Conservation (phyloP, 176 grass and related monocot genomes). For the Juncus inflexus region DNA sequence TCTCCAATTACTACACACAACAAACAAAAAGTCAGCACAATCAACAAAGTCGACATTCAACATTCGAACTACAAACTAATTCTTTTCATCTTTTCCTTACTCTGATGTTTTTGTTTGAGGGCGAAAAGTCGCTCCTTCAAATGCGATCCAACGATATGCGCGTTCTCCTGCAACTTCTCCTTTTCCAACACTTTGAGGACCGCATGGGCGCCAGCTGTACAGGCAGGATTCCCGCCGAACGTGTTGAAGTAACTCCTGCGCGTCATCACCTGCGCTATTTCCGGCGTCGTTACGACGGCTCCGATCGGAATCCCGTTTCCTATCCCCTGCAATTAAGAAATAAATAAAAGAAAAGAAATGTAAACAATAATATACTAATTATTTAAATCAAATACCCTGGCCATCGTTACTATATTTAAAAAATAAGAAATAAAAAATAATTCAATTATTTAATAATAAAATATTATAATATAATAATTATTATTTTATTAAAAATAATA, state of each 20-base stretch:
- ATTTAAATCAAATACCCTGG: neutral
- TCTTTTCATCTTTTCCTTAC: slow-evolving; percentile 39
- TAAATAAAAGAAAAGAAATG: slow-evolving; percentile 1
- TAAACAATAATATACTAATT: neutral
- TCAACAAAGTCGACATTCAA: no score
- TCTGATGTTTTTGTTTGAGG: slow-evolving; percentile 74
- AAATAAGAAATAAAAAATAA: no score
- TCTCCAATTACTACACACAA: slow-evolving; percentile 66
- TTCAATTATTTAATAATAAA: no score
- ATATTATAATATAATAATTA: no score
- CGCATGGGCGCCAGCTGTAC: slow-evolving; percentile 68
- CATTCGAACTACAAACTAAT: neutral
- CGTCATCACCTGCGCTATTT: slow-evolving; percentile 88
- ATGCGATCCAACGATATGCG: slow-evolving; percentile 65
- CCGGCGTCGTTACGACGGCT: slow-evolving; percentile 89
- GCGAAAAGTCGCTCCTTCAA: slow-evolving; percentile 57
- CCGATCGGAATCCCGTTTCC: slow-evolving; percentile 90
- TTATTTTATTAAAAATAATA: no score
- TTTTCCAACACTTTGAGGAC: slow-evolving; percentile 92
- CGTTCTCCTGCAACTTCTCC: slow-evolving; percentile 93
- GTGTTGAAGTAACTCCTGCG: slow-evolving; percentile 77
- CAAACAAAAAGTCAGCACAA: neutral
- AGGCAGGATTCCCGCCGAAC: slow-evolving; percentile 89
- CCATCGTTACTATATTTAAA: no score
- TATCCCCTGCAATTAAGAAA: slow-evolving; percentile 51